Base-by-base conservation (phyloP, 345 rosid genomes). In the Lenwebbia sp. region DNA sequence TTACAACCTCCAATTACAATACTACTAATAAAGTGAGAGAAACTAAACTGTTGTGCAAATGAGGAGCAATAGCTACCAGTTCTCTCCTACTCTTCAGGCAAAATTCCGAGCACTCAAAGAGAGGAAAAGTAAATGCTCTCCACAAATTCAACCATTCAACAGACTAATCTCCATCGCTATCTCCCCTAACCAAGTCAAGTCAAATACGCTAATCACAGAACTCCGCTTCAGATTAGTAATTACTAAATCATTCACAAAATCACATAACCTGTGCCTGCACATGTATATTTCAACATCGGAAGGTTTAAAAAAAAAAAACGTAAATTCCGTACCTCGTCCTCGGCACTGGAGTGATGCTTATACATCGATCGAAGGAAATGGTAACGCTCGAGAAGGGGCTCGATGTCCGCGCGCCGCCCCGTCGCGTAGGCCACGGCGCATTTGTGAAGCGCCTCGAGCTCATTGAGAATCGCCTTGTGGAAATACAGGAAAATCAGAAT, bases 401-500 rank as follows among this genome's bases (percentile, higher is more conserved):
- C 76, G 83, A 96, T 88, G 86, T 94, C 97, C 49, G 90, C 93
- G 13, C 87, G 78, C 85, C 91, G 93, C 13, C 96, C 96, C 55
- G 95, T 94, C 41, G 98, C 97, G 52, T 92, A 94, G 21, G 93
- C 92, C 87, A 96, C 74, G 33, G 99, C 95, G 88, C 91, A 86
- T 78, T 88, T 93, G 88, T 95, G 99, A 82, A 96, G 99, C 87
- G 93, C 84, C 85, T 95, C 97, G 78, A 96, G 97, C 93, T 96
- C 99, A 84, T 92, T 92, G 58, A 94, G 91, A 3, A 96, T 93
- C 44, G 96, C 99, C 89, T 95, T 95, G 83, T 96, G 98, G 85
- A 96, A 96, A 89, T 92, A 93, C 37, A 94, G 88, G 86, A 96
- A 94, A 57, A 96, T 90, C 90, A 94, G 86, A 89, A 96, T 94